phyloP scores from a whole-genome alignment of 78 protist genomes.

The Mastigamoeba balamuthi region DNA sequence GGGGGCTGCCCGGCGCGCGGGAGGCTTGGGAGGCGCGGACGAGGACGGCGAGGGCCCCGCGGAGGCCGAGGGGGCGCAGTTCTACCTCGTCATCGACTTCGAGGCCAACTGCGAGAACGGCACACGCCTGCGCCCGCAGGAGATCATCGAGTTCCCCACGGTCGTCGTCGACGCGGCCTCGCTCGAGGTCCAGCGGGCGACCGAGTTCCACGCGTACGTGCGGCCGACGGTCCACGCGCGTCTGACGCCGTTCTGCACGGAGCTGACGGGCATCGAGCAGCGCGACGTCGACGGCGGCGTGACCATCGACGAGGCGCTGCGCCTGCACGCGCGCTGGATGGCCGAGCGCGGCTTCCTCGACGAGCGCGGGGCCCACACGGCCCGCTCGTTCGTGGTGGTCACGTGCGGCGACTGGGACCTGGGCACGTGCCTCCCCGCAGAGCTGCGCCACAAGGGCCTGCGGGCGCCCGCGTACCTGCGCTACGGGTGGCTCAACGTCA shows the following conservation, averaged over 20 bases:
- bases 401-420: conserved; percentile 57
- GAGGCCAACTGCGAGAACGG: background rate
- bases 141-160: conserved; percentile 28
- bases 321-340: no score
- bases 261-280: conserved; percentile 29
- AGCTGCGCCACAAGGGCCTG: background rate
- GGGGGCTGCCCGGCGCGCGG: background rate
- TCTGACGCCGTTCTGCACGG: conserved; percentile 5
- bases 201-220: conserved; percentile 10
- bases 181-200: background rate
- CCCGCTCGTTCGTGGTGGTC: background rate
- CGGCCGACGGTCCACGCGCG: background rate
- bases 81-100: background rate
- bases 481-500: conserved; percentile 11
- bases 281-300: background rate
- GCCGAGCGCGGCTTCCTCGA: background rate
- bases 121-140: background rate
- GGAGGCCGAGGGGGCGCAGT: background rate
- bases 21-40: background rate
- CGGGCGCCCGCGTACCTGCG: background rate
- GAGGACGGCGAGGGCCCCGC: background rate
- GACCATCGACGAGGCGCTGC: background rate
- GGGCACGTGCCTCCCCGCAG: background rate
- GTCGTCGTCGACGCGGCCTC: background rate
- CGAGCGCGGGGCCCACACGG: background rate